Evolutionary conservation across 352 stramenopile genomes (phyloP), one percentile per base, ranked within the genome.

Genomic region (Globisporangium orthogonon): DNA sequence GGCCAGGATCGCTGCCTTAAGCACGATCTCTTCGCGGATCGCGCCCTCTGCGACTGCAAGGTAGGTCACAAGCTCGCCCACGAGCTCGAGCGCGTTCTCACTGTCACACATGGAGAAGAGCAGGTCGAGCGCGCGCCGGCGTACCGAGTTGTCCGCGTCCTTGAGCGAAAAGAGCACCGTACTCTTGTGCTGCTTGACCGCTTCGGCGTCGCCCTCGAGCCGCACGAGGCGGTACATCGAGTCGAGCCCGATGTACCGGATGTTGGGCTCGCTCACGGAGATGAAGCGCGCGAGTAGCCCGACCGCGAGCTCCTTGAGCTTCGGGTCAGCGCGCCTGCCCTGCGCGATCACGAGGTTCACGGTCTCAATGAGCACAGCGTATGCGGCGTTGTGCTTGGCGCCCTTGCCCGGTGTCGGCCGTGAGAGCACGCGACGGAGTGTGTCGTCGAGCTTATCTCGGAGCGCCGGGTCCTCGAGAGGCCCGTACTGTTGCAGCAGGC

Each of bases 1-100:
- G 18, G 96, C 95, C 47, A 99, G 70, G 73, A 99, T 98, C 50
- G 97, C 97, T 52, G 98, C 98, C 70, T 99, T 99, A n/a, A 99
- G 81, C 48, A 99, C 96, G 72, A 99, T 98, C 62, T 97, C 91
- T 47, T 96, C 89, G 30, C 82, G 73, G 65, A 99, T 98, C 1
- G 77, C 83, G 14, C 91, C 88, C 54, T 98, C 96, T 1, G 94
- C 94, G 28, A 96, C 71, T 7, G 87, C 79, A 54, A 99, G 71
- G 70, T 99, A 97, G 51, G 91, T 94, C 39, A 99, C 86, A 29
- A 99, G 78, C 58, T 98, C 95, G 53, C 96, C 91, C 5, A 99
- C 97, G 61, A 99, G 98, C 52, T 88, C 74, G 51, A 97, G 82
- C 0, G 95, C 96, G 71, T 98, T 99, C 37, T 94, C 89, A 6